A percentile compares a stretch with the other conserved stretches of the same genome.
Conservation (phyloP, 805 yeast genomes). For the Huiozyma sinensis region DNA sequence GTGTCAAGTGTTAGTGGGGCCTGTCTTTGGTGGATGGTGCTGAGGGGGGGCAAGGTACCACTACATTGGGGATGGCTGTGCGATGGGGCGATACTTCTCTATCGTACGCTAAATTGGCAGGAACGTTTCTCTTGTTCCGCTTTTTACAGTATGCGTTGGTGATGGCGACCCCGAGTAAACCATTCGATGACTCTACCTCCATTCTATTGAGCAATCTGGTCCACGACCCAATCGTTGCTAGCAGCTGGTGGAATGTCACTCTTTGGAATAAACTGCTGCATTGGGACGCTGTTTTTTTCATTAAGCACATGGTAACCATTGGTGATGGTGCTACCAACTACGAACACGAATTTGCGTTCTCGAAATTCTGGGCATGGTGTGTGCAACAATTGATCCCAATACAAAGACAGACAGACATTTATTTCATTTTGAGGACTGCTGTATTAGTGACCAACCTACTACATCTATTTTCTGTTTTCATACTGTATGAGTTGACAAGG, state of each 20-base stretch:
- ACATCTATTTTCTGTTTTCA: slow-evolving; percentile 40
- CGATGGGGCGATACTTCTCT: too few relatives aligned
- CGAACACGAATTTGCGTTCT: slow-evolving; percentile 88
- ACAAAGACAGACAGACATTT: slow-evolving; percentile 25
- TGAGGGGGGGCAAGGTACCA: too few relatives aligned
- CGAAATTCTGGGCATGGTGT: slow-evolving; percentile 47
- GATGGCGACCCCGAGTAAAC: slow-evolving; percentile 14
- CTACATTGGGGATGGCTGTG: too few relatives aligned
- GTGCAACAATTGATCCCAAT: slow-evolving; percentile 25
- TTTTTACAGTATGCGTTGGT: slow-evolving; percentile 19
- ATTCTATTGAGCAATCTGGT: slow-evolving; percentile 1
- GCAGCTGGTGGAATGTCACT: slow-evolving; percentile 12
- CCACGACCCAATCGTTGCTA: background rate
- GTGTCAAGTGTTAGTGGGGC: too few relatives aligned
- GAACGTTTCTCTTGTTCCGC: slow-evolving; percentile 6
- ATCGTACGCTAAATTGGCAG: background rate
- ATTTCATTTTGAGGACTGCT: slow-evolving; percentile 37
- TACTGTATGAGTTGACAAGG: slow-evolving; percentile 41
- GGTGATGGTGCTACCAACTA: slow-evolving; percentile 32
- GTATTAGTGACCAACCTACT: slow-evolving; percentile 40
- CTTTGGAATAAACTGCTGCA: slow-evolving; percentile 45
- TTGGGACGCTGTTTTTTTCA: slow-evolving; percentile 84
- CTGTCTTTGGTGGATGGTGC: too few relatives aligned
- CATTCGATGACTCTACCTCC: slow-evolving; percentile 18
- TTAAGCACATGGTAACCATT: slow-evolving; percentile 36